Conservation (phyloP, 371 early-diverging fungal genomes). For the Sporodiniella umbellata region DNA sequence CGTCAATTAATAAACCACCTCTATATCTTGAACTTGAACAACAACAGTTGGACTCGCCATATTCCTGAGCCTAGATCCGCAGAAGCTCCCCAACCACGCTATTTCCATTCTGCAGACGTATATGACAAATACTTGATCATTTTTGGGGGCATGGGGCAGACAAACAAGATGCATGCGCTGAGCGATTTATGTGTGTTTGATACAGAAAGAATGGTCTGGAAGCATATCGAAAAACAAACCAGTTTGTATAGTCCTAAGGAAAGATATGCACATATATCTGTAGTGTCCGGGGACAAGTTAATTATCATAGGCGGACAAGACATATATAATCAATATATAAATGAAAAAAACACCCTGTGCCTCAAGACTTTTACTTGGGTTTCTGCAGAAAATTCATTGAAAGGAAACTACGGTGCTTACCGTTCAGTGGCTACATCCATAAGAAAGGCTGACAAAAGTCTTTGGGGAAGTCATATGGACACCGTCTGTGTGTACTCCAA, state of each 20-base stretch:
- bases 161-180: slow-evolving; percentile 41
- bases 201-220: slow-evolving; percentile 54
- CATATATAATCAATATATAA: slow-evolving; percentile 64
- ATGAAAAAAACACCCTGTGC: slow-evolving; percentile 70
- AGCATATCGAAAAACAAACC: slow-evolving; percentile 38
- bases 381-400: slow-evolving; percentile 47
- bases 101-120: slow-evolving; percentile 76
- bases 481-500: slow-evolving; percentile 72
- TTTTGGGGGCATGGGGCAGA: slow-evolving; percentile 68
- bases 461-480: slow-evolving; percentile 6
- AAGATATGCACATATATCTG: slow-evolving; percentile 70
- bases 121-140: slow-evolving; percentile 53
- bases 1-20: slow-evolving; percentile 68
- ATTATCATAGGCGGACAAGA: slow-evolving; percentile 77
- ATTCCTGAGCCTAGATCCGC: slow-evolving; percentile 28
- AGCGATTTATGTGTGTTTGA: slow-evolving; percentile 68
- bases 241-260: slow-evolving; percentile 54
- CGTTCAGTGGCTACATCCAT: slow-evolving; percentile 64
- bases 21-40: slow-evolving; percentile 62
- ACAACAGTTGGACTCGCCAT: slow-evolving; percentile 50
- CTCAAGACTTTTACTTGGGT: slow-evolving; percentile 60
- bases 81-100: slow-evolving; percentile 51
- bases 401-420: slow-evolving; percentile 71
- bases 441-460: slow-evolving; percentile 1
- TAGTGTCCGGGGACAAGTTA: slow-evolving; percentile 52